These are phyloP conservation scores for Brettanomyces anomalus DNA, from an alignment of 805 yeast species.

Conservation along the genomic window DNA sequence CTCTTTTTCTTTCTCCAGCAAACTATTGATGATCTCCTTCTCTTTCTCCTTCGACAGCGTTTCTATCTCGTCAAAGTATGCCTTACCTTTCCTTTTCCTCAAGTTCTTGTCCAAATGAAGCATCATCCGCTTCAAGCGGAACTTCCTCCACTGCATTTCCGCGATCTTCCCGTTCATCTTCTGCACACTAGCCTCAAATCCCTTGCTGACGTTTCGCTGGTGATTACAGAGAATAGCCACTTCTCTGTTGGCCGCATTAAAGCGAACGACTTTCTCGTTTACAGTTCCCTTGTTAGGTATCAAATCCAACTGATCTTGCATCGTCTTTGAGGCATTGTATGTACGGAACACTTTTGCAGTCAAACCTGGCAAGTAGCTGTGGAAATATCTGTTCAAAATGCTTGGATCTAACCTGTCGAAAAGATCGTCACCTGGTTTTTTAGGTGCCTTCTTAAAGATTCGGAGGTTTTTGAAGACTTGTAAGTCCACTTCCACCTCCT, in stretches of 20 bases:
- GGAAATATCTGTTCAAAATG: conserved; percentile 75
- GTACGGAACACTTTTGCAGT: conserved; percentile 98
- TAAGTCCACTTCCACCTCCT: conserved; percentile 85
- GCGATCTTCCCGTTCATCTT: conserved; percentile 69
- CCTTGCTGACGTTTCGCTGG: conserved; percentile 85
- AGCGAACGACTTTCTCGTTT: conserved; percentile 76
- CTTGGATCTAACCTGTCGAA: conserved; percentile 87
- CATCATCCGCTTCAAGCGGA: conserved; percentile 63
- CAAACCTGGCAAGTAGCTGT: conserved; percentile 82
- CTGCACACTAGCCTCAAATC: conserved; percentile 72
- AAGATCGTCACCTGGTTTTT: conserved; percentile 83
- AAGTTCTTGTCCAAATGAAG: conserved; percentile 49
- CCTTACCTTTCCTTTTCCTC: conserved; percentile 37
- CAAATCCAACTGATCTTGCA: conserved; percentile 88
- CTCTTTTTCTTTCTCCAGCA: conserved; percentile 59
- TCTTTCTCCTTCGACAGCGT: conserved; percentile 61
- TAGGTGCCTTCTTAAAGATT: conserved; percentile 83
- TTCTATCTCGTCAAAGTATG: conserved; percentile 59
- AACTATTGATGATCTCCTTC: conserved; percentile 43
- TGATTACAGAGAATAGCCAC: conserved; percentile 96
- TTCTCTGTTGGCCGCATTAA: conserved; percentile 91
- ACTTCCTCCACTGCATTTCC: conserved; percentile 80
- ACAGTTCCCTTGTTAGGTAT: conserved; percentile 83
- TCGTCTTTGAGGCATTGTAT: conserved; percentile 89
- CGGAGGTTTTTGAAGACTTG: conserved; percentile 86